phyloP scores from a whole-genome alignment of 208 protist species.

The Crithidia fasciculata region DNA sequence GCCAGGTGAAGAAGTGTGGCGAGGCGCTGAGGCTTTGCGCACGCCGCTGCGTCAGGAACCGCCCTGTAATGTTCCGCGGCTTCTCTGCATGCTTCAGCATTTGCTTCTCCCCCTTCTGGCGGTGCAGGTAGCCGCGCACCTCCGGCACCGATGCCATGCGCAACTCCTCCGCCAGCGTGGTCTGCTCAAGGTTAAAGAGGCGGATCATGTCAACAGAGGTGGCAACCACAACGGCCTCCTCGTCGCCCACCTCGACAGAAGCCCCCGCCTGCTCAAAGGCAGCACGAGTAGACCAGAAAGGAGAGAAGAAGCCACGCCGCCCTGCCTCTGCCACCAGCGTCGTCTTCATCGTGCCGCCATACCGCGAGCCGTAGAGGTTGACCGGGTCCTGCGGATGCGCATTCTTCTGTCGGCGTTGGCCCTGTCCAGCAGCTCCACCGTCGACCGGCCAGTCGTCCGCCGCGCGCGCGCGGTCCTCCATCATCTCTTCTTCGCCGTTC shows the following conservation, averaged over 20 bases:
- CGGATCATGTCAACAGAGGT: conserved; percentile 7
- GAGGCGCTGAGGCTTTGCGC: neutral
- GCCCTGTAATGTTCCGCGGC: conserved; percentile 6
- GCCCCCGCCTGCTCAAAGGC: conserved; percentile 29
- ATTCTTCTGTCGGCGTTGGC: neutral
- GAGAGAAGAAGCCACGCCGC: conserved; percentile 40
- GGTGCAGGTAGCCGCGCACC: conserved; percentile 2
- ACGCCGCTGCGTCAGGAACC: neutral
- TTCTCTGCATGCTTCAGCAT: neutral
- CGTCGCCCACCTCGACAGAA: conserved; percentile 23
- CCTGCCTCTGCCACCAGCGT: neutral
- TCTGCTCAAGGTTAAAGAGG: conserved; percentile 77
- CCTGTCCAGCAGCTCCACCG: neutral
- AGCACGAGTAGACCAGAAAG: conserved; percentile 44
- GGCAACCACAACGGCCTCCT: conserved; percentile 29
- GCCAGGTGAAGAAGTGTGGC: conserved; percentile 26
- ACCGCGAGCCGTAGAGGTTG: conserved; percentile 27
- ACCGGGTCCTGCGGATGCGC: neutral
- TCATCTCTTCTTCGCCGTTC: conserved; percentile 36
- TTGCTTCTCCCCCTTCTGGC: neutral
- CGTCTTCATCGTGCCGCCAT: conserved; percentile 25
- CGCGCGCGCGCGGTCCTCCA: conserved; percentile 10
- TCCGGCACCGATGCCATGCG: neutral
- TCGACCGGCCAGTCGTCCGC: conserved; percentile 3
- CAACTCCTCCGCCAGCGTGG: conserved; percentile 13